phyloP scores from a whole-genome alignment of 176 grass and related monocot genomes.

The Lolium multiflorum region DNA sequence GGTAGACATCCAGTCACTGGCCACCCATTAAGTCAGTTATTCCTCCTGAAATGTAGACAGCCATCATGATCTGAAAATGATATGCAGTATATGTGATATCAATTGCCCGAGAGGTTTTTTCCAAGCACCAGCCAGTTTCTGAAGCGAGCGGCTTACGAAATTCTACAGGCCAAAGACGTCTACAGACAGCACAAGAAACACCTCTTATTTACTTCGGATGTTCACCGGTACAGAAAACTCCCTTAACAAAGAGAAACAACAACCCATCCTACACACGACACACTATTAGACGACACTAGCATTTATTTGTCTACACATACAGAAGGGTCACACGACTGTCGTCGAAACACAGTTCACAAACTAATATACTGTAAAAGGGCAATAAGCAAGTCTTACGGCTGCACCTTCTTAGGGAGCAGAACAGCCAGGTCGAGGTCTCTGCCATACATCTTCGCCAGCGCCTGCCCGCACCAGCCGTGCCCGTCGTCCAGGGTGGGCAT shows the following conservation, averaged over 20 bases:
- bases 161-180: neutral
- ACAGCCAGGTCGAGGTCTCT: conserved; percentile 49
- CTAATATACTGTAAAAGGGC: neutral
- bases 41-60: neutral
- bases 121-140: too few relatives aligned
- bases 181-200: neutral
- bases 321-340: neutral
- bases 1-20: neutral
- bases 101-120: too few relatives aligned
- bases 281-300: neutral
- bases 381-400: conserved; percentile 35
- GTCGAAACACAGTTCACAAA: neutral
- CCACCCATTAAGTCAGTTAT: neutral
- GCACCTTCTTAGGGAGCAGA: conserved; percentile 57
- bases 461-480: conserved; percentile 65
- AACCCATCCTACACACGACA: neutral
- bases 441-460: conserved; percentile 54
- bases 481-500: conserved; percentile 74
- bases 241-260: neutral
- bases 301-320: neutral
- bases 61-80: neutral
- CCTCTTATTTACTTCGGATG: neutral
- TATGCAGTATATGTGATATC: neutral
- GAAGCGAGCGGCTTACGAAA: neutral
- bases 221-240: neutral